A percentile compares a stretch with the other conserved stretches of the same genome.
phyloP scores from a whole-genome alignment of 192 early-diverging fungal species.

The Umbelopsis sp. region DNA sequence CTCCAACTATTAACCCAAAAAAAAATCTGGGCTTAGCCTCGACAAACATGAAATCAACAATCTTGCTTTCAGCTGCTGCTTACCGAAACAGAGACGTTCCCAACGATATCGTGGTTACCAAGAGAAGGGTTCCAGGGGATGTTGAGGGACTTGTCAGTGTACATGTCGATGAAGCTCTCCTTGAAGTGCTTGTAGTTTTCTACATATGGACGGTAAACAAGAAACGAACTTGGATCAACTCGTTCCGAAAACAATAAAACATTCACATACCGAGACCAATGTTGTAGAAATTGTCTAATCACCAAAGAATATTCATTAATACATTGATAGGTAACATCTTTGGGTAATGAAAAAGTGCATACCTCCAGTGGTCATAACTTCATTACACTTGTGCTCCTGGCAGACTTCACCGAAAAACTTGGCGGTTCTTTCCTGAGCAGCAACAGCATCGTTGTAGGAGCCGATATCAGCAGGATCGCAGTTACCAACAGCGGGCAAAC shows the following conservation, averaged over 20 bases:
- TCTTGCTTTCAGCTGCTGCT: neutral
- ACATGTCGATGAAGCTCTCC: neutral
- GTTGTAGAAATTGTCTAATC: constrained; percentile 4
- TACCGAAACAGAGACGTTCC: constrained; percentile 7
- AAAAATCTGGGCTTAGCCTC: neutral
- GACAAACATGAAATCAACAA: neutral
- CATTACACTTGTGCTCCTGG: neutral
- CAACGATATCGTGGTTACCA: constrained; percentile 13
- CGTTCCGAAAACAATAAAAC: neutral
- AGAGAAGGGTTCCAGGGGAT: constrained; percentile 1
- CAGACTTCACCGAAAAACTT: constrained; percentile 9
- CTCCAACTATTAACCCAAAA: neutral
- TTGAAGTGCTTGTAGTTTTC: constrained; percentile 16
- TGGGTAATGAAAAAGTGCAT: neutral
- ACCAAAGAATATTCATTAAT: neutral
- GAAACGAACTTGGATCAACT: neutral
- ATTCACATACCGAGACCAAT: constrained; percentile 1
- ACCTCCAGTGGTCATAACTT: constrained; percentile 10
- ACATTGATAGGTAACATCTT: neutral
- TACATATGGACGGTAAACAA: neutral
- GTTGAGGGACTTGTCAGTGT: constrained; percentile 4
- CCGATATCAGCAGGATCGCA: constrained; percentile 1
- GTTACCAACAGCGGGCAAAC: neutral
- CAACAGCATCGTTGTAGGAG: neutral
- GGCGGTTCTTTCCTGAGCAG: neutral